Percentiles rank a stretch among this genome's conserved stretches.
Conservation (phyloP, 2,329 filamentous ascomycete species). For the Monosporascus sp. region DNA sequence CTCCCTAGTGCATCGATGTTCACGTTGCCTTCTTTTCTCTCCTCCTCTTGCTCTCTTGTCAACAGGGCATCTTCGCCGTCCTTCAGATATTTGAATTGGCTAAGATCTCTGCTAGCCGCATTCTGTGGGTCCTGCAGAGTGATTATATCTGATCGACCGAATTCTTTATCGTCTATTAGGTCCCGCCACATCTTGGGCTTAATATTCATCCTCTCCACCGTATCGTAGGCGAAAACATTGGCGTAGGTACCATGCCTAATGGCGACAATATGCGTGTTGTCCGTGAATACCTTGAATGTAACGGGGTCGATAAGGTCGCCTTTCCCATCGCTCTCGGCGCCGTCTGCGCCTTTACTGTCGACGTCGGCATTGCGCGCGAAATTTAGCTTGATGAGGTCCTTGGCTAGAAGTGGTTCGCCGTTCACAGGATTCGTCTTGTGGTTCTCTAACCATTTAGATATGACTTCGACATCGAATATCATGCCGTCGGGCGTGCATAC, state of each 20-base stretch:
- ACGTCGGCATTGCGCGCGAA: slow-evolving; percentile 84
- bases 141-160: slow-evolving; percentile 86
- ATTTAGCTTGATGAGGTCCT: slow-evolving; percentile 83
- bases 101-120: slow-evolving; percentile 73
- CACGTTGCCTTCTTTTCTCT: slow-evolving; percentile 61
- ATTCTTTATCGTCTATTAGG: slow-evolving; percentile 79
- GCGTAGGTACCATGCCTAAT: slow-evolving; percentile 74
- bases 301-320: slow-evolving; percentile 93
- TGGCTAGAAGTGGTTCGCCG: slow-evolving; percentile 69
- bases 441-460: slow-evolving; percentile 89
- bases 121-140: slow-evolving; percentile 96
- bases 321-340: slow-evolving; percentile 42
- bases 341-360: slow-evolving; percentile 39
- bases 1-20: slow-evolving; percentile 78
- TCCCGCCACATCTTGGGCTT: slow-evolving; percentile 96
- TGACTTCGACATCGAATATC: slow-evolving; percentile 93
- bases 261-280: slow-evolving; percentile 95
- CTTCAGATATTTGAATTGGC: slow-evolving; percentile 81
- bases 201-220: slow-evolving; percentile 89
- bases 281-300: slow-evolving; percentile 94
- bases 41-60: slow-evolving; percentile 64
- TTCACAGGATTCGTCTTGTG: slow-evolving; percentile 88
- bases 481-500: slow-evolving; percentile 85
- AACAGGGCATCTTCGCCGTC: slow-evolving; percentile 68
- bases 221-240: slow-evolving; percentile 96